Evolutionary conservation across 1,284 basidiomycete species (phyloP).

Genomic region (Cryptococcus sp.): DNA sequence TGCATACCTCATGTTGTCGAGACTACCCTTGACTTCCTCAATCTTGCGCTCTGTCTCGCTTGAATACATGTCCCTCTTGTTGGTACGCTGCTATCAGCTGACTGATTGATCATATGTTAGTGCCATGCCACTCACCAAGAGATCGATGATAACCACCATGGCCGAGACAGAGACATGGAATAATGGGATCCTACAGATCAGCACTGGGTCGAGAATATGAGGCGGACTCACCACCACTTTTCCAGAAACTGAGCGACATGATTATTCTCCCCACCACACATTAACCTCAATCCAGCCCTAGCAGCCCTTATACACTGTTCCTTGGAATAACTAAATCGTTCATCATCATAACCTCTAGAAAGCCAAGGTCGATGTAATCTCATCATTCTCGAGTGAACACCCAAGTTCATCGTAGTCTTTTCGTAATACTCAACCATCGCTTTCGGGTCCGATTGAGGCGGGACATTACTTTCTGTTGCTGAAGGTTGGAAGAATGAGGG

Average conservation of each 20-base stretch:
- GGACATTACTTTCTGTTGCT: conserved; percentile 15
- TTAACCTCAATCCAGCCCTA: conserved; percentile 45
- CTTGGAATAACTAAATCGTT: conserved; percentile 47
- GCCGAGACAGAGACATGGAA: conserved; percentile 41
- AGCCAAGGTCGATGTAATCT: conserved; percentile 47
- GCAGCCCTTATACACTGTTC: conserved; percentile 49
- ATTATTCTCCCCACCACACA: conserved; percentile 31
- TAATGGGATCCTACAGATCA: conserved; percentile 5
- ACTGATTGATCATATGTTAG: background rate
- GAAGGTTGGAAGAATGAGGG: conserved; percentile 48
- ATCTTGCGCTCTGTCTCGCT: conserved; percentile 43
- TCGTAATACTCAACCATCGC: conserved; percentile 47
- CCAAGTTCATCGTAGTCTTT: conserved; percentile 46
- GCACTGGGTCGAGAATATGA: background rate
- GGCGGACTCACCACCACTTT: conserved; percentile 44
- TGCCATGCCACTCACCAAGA: conserved; percentile 28
- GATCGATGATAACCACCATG: conserved; percentile 48
- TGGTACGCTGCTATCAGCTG: conserved; percentile 21
- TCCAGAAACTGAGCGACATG: conserved; percentile 46
- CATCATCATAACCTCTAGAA: conserved; percentile 43
- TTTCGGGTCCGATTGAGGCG: conserved; percentile 31
- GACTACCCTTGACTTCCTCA: conserved; percentile 39
- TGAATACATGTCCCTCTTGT: conserved; percentile 36
- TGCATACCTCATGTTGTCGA: conserved; percentile 42
- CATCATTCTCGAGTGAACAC: conserved; percentile 47